phyloP scores from a whole-genome alignment of 371 early-diverging fungal genomes.

The Haplosporangium sp. region DNA sequence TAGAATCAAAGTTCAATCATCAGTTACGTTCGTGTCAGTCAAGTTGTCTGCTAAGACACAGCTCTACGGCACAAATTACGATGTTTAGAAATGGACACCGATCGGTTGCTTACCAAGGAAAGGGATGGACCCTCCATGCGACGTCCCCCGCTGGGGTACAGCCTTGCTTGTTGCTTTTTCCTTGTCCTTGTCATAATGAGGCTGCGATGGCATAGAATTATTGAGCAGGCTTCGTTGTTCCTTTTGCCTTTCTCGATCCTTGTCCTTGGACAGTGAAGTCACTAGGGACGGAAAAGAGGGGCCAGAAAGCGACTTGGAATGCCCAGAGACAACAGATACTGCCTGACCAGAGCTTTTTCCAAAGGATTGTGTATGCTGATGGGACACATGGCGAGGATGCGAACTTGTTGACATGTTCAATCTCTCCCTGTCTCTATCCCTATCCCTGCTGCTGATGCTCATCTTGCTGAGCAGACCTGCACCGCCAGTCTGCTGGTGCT shows the following conservation, averaged over 20 bases:
- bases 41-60: no score
- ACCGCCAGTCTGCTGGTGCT: constrained; percentile 2
- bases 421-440: constrained; percentile 16
- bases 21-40: neutral
- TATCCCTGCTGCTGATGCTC: constrained; percentile 20
- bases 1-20: constrained; percentile 2
- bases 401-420: neutral
- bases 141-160: constrained; percentile 5
- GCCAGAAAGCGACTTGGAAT: constrained; percentile 25
- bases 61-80: neutral
- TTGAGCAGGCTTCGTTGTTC: neutral
- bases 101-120: constrained; percentile 58
- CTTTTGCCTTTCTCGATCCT: constrained; percentile 6
- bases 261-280: constrained; percentile 21
- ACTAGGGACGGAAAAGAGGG: constrained; percentile 29
- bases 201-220: neutral
- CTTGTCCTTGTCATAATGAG: neutral
- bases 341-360: constrained; percentile 19
- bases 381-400: constrained; percentile 3
- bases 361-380: constrained; percentile 15
- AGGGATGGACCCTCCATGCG: constrained; percentile 65
- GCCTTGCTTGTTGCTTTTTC: neutral
- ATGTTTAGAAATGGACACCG: no score
- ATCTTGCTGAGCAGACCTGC: constrained; percentile 28
- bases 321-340: constrained; percentile 1